phyloP scores from a whole-genome alignment of 441 rosid genomes.

The Erodium trifolium region DNA sequence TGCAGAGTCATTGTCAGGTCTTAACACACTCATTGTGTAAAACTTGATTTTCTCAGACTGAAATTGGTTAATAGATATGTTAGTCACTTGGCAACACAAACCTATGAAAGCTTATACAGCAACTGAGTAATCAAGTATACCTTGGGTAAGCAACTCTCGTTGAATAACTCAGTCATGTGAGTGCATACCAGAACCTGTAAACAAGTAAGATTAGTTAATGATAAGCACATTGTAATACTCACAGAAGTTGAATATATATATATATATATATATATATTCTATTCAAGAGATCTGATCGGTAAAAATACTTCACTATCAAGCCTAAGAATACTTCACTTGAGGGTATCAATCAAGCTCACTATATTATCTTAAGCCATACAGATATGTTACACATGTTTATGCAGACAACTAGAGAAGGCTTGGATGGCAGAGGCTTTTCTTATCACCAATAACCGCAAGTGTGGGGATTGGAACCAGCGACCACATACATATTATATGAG shows the following conservation, averaged over 20 bases:
- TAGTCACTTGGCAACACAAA: conserved; percentile 13
- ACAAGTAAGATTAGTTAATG: conserved; percentile 6
- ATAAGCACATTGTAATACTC: not conserved
- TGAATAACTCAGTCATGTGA: conserved; percentile 76
- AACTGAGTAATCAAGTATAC: conserved; percentile 33
- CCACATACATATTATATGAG: no score
- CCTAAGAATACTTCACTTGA: no score
- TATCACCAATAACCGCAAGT: no score
- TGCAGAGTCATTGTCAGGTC: conserved; percentile 48
- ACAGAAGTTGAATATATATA: not conserved
- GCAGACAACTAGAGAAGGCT: not conserved
- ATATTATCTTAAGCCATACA: not conserved
- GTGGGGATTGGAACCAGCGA: no score
- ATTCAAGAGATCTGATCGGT: not conserved
- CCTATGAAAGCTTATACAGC: conserved; percentile 14
- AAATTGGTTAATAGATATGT: conserved; percentile 12
- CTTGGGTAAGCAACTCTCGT: conserved; percentile 65
- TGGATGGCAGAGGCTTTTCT: not conserved
- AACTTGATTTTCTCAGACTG: conserved; percentile 73
- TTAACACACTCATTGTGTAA: conserved; percentile 88
- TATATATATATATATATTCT: no score
- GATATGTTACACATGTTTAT: not conserved
- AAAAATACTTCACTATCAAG: no score
- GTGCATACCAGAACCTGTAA: conserved; percentile 81
- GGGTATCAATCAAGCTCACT: not conserved